Conservation (phyloP, 768 basidiomycete species). For the Epithele typhae region DNA sequence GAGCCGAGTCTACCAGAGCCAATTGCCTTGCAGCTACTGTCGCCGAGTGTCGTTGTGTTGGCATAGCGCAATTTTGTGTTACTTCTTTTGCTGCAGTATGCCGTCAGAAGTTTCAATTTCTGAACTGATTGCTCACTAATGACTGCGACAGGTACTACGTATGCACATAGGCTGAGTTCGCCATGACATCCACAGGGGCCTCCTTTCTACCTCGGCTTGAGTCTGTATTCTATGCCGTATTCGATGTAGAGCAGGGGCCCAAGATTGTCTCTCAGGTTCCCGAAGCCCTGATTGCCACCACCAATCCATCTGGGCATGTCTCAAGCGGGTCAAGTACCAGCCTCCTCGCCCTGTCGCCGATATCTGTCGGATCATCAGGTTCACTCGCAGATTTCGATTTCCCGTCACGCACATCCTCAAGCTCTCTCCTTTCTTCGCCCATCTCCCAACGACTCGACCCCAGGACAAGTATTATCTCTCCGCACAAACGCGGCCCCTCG, state of each 20-base stretch:
- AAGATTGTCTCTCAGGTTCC: constrained; percentile 93
- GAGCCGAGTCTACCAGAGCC: no score
- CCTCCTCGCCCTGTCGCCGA: constrained; percentile 31
- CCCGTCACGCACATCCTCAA: constrained; percentile 47
- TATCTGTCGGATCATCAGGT: constrained; percentile 25
- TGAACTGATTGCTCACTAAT: not conserved
- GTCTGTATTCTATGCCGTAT: constrained; percentile 92
- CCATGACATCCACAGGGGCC: constrained; percentile 46
- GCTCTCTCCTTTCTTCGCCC: constrained; percentile 45
- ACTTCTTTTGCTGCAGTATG: no score
- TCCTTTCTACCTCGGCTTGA: constrained; percentile 77
- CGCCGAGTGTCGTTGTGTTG: no score
- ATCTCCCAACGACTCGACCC: constrained; percentile 40
- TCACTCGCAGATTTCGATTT: constrained; percentile 26
- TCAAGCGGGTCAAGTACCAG: constrained; percentile 12
- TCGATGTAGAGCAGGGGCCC: constrained; percentile 81
- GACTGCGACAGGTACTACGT: not conserved
- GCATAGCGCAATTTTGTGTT: no score
- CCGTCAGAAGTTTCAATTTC: no score
- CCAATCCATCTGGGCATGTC: constrained; percentile 15
- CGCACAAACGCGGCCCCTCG: constrained; percentile 21
- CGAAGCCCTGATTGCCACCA: constrained; percentile 74
- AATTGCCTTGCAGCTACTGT: no score
- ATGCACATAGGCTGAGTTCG: no score
- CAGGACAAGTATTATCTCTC: constrained; percentile 29